These are phyloP conservation scores for Glycine soja DNA, from an alignment of 306 rosid species.

Conservation along the genomic window DNA sequence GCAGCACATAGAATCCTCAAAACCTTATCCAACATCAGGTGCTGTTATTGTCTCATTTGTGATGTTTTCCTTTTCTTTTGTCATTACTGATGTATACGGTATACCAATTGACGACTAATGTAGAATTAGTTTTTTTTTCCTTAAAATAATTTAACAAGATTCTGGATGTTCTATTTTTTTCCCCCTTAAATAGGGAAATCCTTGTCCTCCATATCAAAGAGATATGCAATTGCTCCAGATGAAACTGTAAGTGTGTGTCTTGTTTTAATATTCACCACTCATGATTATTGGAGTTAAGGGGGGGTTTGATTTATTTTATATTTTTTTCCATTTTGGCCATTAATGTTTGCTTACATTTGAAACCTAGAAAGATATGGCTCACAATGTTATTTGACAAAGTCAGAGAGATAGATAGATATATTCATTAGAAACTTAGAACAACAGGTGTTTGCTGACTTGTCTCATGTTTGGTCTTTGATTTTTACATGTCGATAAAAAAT, in stretches of 20 bases:
- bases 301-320: background rate
- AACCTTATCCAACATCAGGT: slow-evolving; percentile 72
- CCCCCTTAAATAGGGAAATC: slow-evolving; percentile 62
- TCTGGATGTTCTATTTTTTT: background rate
- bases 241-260: slow-evolving; percentile 72
- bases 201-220: slow-evolving; percentile 65
- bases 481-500: too few species aligned
- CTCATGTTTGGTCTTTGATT: slow-evolving; percentile 31
- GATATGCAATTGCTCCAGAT: slow-evolving; percentile 92
- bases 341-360: background rate
- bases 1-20: slow-evolving; percentile 68
- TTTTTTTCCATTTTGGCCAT: too few species aligned
- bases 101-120: background rate
- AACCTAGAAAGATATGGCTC: background rate
- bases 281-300: background rate
- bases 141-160: slow-evolving; percentile 7
- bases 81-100: slow-evolving; percentile 2
- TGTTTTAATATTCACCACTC: slow-evolving; percentile 1
- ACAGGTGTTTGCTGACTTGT: slow-evolving; percentile 30
- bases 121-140: background rate
- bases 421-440: slow-evolving; percentile 7
- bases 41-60: slow-evolving; percentile 14
- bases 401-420: slow-evolving; percentile 7
- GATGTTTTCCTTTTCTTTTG: slow-evolving; percentile 10
- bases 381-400: background rate